These are phyloP conservation scores for Pseudognaphalium luteoalbum DNA, from an alignment of 129 eudicot genomes.

Conservation along the genomic window DNA sequence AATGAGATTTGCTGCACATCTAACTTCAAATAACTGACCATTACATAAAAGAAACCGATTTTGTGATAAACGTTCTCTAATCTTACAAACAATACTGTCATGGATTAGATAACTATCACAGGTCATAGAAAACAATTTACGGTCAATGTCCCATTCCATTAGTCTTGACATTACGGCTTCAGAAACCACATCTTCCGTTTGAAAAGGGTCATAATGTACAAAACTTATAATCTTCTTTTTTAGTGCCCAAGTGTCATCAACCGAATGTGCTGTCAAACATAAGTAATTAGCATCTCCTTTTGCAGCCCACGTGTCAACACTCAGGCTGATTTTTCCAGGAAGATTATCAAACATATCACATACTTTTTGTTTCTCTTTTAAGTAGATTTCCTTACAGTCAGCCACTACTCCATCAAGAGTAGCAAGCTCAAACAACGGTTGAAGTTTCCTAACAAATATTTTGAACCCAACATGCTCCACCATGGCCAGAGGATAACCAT, in stretches of 20 bases:
- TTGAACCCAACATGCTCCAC: constrained; percentile 80
- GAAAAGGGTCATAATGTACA: constrained; percentile 63
- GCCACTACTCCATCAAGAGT: constrained; percentile 62
- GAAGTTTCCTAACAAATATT: constrained; percentile 80
- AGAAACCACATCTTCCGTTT: constrained; percentile 59
- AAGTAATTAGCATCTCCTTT: constrained; percentile 55
- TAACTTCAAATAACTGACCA: constrained; percentile 82
- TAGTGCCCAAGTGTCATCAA: constrained; percentile 72
- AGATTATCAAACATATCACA: constrained; percentile 61
- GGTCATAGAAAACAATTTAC: constrained; percentile 82
- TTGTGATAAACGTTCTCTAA: constrained; percentile 80
- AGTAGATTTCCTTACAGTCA: constrained; percentile 73
- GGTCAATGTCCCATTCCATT: constrained; percentile 92
- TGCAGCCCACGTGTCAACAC: constrained; percentile 62
- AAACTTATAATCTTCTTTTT: constrained; percentile 69
- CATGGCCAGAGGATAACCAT: constrained; percentile 85
- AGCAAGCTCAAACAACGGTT: constrained; percentile 78
- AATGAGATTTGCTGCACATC: constrained; percentile 78
- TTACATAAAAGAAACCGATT: constrained; percentile 67
- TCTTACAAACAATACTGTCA: constrained; percentile 58
- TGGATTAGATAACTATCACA: constrained; percentile 52
- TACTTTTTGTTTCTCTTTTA: constrained; percentile 76
- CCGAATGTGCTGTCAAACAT: constrained; percentile 75
- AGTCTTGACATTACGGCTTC: constrained; percentile 66
- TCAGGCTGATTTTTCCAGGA: constrained; percentile 78